A percentile compares a stretch with the other conserved stretches of the same genome.
Conservation (phyloP, 2,329 filamentous ascomycete species). For the Penicillium brevicompactum region DNA sequence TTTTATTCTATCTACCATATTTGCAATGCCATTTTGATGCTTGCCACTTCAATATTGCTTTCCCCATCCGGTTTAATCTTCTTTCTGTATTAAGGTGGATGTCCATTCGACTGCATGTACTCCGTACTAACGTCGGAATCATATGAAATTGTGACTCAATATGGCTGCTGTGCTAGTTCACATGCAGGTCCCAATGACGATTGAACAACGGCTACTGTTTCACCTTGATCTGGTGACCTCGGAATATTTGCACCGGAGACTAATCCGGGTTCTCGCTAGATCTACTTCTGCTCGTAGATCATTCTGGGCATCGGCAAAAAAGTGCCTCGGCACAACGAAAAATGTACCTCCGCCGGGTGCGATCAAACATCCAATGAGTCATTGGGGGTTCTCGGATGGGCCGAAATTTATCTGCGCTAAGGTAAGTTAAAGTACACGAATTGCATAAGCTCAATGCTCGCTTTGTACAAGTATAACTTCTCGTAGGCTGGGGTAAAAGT, state of each 20-base stretch:
- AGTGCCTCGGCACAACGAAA: background rate
- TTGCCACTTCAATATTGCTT: background rate
- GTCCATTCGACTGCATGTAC: too few species aligned
- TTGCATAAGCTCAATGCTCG: too few species aligned
- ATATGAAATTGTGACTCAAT: background rate
- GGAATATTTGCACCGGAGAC: background rate
- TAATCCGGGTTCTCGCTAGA: background rate
- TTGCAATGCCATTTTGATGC: background rate
- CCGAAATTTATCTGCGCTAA: background rate
- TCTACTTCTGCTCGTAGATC: background rate
- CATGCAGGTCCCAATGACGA: background rate
- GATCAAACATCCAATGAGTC: background rate
- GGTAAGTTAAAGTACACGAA: too few species aligned
- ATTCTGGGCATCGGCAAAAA: background rate
- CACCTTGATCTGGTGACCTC: background rate
- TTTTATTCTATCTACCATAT: background rate
- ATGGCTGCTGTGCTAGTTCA: background rate
- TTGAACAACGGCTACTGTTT: background rate
- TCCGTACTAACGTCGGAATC: background rate
- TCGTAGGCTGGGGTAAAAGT: background rate
- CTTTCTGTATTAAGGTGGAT: too few species aligned
- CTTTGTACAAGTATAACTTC: too few species aligned
- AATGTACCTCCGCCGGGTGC: background rate
- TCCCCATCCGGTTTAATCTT: background rate
- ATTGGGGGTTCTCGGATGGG: background rate